Percentiles rank a stretch among this genome's conserved stretches.
phyloP scores from a whole-genome alignment of 2,329 filamentous ascomycete genomes.

The Leptodontidium sp. region DNA sequence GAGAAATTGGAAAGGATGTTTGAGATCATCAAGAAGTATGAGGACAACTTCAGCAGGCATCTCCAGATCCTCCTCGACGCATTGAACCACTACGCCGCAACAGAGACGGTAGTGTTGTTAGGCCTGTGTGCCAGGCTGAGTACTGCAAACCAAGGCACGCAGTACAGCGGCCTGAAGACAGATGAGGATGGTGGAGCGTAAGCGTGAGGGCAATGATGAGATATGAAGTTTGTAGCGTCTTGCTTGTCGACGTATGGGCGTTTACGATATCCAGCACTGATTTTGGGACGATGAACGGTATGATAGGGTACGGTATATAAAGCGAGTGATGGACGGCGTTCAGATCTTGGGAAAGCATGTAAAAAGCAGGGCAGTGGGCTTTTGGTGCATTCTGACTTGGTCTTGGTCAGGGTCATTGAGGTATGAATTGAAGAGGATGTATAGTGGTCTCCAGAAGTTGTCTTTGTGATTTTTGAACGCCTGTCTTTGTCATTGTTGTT shows the following conservation, averaged over 20 bases:
- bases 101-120: slow-evolving; percentile 92
- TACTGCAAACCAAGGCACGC: slow-evolving; percentile 80
- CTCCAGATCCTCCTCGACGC: slow-evolving; percentile 93
- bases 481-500: background rate
- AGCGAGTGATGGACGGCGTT: slow-evolving; percentile 5
- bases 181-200: slow-evolving; percentile 59
- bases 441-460: background rate
- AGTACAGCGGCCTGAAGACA: slow-evolving; percentile 66
- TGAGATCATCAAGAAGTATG: slow-evolving; percentile 89
- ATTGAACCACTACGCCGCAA: slow-evolving; percentile 95
- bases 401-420: background rate
- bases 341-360: slow-evolving; percentile 16
- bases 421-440: background rate
- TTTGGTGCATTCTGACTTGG: background rate
- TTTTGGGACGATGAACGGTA: slow-evolving; percentile 16
- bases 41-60: slow-evolving; percentile 90
- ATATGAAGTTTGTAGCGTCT: slow-evolving; percentile 19
- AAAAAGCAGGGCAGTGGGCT: background rate
- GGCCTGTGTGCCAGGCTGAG: slow-evolving; percentile 86
- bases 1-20: slow-evolving; percentile 62
- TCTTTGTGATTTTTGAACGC: background rate
- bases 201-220: slow-evolving; percentile 26
- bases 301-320: slow-evolving; percentile 1
- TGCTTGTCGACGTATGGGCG: slow-evolving; percentile 16
- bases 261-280: slow-evolving; percentile 29